A percentile compares a stretch with the other conserved stretches of the same genome.
These are phyloP conservation scores for Hypomyces rosellus DNA, from an alignment of 2,329 filamentous ascomycete species.

Conservation along the genomic window DNA sequence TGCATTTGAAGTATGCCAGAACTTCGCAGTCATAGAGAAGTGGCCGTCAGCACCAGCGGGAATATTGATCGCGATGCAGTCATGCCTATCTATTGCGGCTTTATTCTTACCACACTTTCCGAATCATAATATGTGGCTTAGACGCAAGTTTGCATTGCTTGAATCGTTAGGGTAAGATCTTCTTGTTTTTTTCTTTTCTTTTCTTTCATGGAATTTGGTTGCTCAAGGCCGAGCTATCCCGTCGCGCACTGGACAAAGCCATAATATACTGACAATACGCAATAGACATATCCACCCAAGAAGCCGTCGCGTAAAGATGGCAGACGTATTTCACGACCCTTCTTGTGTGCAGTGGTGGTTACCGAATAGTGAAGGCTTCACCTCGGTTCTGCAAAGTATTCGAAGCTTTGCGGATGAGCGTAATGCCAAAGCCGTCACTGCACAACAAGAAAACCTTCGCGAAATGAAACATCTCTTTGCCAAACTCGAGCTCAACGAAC, in stretches of 20 bases:
- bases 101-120: conserved; percentile 74
- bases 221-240: conserved; percentile 2
- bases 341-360: conserved; percentile 83
- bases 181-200: background rate
- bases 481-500: conserved; percentile 38
- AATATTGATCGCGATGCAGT: conserved; percentile 65
- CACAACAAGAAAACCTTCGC: conserved; percentile 58
- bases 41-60: conserved; percentile 67
- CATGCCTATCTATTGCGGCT: conserved; percentile 66
- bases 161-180: conserved; percentile 68
- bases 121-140: conserved; percentile 70
- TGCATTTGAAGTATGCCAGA: conserved; percentile 65
- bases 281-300: conserved; percentile 75
- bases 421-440: conserved; percentile 51
- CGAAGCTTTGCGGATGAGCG: conserved; percentile 77
- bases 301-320: conserved; percentile 67
- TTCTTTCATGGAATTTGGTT: background rate
- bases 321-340: conserved; percentile 65
- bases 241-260: conserved; percentile 6
- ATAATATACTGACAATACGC: background rate
- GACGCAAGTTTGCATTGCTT: conserved; percentile 69
- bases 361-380: conserved; percentile 71
- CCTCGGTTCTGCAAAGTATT: conserved; percentile 66
- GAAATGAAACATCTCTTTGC: conserved; percentile 71
- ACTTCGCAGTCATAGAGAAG: conserved; percentile 71